Evolutionary conservation across 2,329 filamentous ascomycete genomes (phyloP), one percentile per base, ranked within the genome.

Genomic region (Xylaria sp.): DNA sequence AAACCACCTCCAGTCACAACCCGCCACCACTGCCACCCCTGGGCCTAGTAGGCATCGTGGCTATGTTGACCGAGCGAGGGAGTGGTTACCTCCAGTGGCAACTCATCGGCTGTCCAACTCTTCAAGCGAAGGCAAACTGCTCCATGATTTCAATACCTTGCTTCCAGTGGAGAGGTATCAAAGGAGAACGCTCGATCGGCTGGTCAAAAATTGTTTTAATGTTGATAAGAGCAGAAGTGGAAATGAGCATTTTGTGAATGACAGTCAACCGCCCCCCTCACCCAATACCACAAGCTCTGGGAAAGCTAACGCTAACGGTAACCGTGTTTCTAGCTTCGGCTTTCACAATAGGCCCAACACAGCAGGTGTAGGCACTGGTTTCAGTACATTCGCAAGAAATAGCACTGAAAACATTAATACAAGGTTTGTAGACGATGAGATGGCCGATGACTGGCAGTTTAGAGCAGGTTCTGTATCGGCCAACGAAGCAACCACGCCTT

Each of bases 341-440:
- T 84, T 89, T 65, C 76, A 83, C 44, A 71, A 82, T 66, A 80
- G 84, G 68, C 80, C 52, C 37, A 84, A 80, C 0, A 82, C 84
- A 63, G 18, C 66, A 10, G 75, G 81, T n/a, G 76, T 80, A 23
- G 78, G 76, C 44, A 78, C 44, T 25, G 39, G 56, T 48, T 62
- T 44, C 25, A 70, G 81, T 51, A 78, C 78, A 2, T 88, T 89
- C 69, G 75, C 81, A 48, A 84, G 83, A 69, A 84, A 79, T 66
- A 90, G 86, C 73, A 70, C 85, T 23, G 88, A 91, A 66, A 88
- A 86, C 61, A 90, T 91, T 73, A 88, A 89, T 77, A 90, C 88
- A 20, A 86, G 81, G 48, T 91, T 91, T 77, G 84, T 84, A 23
- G 81, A 85, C 3, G 84, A 85, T 15, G 84, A 88, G 23, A 77